phyloP scores from a whole-genome alignment of 176 grass and related monocot species.

The Carex scoparia region DNA sequence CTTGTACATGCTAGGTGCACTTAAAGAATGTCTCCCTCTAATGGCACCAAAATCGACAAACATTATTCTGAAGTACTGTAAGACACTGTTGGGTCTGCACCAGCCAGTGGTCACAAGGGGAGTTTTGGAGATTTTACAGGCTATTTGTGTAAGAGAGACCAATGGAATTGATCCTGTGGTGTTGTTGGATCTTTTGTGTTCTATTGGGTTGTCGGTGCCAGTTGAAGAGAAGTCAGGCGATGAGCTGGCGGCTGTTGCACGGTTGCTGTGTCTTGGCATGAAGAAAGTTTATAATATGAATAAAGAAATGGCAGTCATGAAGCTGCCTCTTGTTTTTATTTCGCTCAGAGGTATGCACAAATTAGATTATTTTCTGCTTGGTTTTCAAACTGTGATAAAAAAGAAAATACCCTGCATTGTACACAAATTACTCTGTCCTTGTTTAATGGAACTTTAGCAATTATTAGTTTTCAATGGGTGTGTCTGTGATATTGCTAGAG shows the following conservation, averaged over 20 bases:
- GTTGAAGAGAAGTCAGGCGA: slow-evolving; percentile 68
- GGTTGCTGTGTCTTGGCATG: slow-evolving; percentile 54
- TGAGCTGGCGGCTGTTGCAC: slow-evolving; percentile 67
- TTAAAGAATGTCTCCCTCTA: slow-evolving; percentile 68
- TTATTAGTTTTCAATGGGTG: neutral
- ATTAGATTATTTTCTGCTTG: slow-evolving; percentile 9
- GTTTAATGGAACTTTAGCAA: neutral
- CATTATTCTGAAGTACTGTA: slow-evolving; percentile 67
- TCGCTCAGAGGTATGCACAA: slow-evolving; percentile 71
- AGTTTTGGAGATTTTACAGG: slow-evolving; percentile 74
- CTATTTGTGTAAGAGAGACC: slow-evolving; percentile 50
- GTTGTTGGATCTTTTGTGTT: slow-evolving; percentile 69
- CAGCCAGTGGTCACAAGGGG: slow-evolving; percentile 59
- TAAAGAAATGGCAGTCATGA: slow-evolving; percentile 55
- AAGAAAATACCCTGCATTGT: neutral
- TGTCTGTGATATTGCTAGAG: neutral
- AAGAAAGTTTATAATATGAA: slow-evolving; percentile 65
- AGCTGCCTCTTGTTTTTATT: slow-evolving; percentile 68
- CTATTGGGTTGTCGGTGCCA: slow-evolving; percentile 47
- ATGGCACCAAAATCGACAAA: slow-evolving; percentile 74
- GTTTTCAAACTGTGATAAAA: neutral
- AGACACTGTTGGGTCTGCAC: slow-evolving; percentile 50
- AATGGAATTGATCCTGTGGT: slow-evolving; percentile 50
- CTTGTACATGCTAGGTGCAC: slow-evolving; percentile 57
- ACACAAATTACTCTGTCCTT: neutral